Evolutionary conservation across 2,329 filamentous ascomycete genomes (phyloP), one percentile per base, ranked within the genome.

Genomic region (Aureobasidium uvarum): DNA sequence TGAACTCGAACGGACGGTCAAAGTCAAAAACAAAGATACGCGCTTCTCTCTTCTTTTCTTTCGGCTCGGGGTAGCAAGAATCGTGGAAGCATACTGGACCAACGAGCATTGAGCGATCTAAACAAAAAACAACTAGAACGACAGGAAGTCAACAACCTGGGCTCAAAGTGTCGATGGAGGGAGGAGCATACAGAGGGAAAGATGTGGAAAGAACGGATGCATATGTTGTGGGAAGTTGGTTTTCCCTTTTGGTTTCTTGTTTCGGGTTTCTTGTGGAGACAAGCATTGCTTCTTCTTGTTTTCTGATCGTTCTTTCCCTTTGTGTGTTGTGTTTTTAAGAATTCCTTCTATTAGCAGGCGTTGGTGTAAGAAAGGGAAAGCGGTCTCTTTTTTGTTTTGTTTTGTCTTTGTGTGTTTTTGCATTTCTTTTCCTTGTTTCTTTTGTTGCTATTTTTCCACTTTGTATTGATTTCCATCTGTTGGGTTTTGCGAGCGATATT

Each of bases 311-410:
- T 46, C 20, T 54, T 38, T 54, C 5, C 20, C n/a, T 20, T 54
- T 55, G 11, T 33, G 11, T 33, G n/a, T 54, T 11, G 31, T 6
- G 16, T 11, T 14, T 23, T 23, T 11, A 4, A n/a, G 10, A 16
- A 20, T 43, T 43, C 3, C 11, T 41, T 41, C n/a, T 31, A 11
- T 23, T n/a, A 58, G 54, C 54, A 58, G 54, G 54, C 54, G 54
- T 58, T 58, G 54, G 54, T 58, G 54, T 58, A 58, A 31, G 39
- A 58, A 31, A 58, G 39, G 54, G 38, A n/a, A 33, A 58, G 54
- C 54, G 54, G 18, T 52, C n/a, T 39, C 14, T 56, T 52, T 39
- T 23, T 56, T 52, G 1, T 33, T 16, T 38, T 54, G 31, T 38
- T 5, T 39, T 39, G 13, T 55, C 20, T 18, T 28, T 20, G 10